A percentile compares a stretch with the other conserved stretches of the same genome.
These are phyloP conservation scores for Tricholoma sp. DNA, from an alignment of 768 basidiomycete genomes.

Conservation along the genomic window DNA sequence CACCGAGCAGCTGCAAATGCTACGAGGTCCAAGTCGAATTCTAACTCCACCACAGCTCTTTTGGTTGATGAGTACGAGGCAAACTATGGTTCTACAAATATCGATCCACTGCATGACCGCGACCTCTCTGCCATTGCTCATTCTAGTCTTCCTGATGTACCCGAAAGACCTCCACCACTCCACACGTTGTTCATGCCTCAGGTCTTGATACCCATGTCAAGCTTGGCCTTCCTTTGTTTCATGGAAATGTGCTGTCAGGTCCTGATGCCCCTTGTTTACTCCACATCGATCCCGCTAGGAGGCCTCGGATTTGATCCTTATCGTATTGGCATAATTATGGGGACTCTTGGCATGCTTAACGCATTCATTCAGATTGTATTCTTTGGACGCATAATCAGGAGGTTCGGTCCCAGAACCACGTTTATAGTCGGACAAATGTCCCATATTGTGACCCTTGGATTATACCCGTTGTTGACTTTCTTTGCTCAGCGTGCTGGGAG, in stretches of 20 bases:
- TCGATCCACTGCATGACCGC: constrained; percentile 1
- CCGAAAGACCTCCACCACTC: constrained; percentile 14
- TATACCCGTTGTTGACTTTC: constrained; percentile 32
- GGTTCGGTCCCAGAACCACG: constrained; percentile 48
- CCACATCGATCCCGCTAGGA: constrained; percentile 56
- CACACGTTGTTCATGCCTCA: constrained; percentile 23
- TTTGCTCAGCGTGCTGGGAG: constrained; percentile 29
- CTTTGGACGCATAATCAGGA: constrained; percentile 45
- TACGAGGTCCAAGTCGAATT: background rate
- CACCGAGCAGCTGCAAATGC: background rate
- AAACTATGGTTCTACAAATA: constrained; percentile 8
- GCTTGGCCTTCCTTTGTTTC: constrained; percentile 32
- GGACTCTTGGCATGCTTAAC: constrained; percentile 46
- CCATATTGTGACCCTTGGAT: constrained; percentile 20
- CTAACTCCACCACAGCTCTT: constrained; percentile 5
- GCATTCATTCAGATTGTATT: constrained; percentile 48
- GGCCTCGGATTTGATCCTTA: constrained; percentile 64
- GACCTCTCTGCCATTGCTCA: constrained; percentile 4
- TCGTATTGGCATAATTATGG: constrained; percentile 55
- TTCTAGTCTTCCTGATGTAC: background rate
- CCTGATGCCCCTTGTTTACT: constrained; percentile 40
- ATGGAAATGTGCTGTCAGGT: constrained; percentile 31
- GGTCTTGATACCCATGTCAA: constrained; percentile 27
- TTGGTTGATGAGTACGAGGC: constrained; percentile 3
- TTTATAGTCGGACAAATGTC: constrained; percentile 33